A percentile compares a stretch with the other conserved stretches of the same genome.
Evolutionary conservation across 805 yeast genomes (phyloP).

Genomic region (Saturnispora zaruensis): DNA sequence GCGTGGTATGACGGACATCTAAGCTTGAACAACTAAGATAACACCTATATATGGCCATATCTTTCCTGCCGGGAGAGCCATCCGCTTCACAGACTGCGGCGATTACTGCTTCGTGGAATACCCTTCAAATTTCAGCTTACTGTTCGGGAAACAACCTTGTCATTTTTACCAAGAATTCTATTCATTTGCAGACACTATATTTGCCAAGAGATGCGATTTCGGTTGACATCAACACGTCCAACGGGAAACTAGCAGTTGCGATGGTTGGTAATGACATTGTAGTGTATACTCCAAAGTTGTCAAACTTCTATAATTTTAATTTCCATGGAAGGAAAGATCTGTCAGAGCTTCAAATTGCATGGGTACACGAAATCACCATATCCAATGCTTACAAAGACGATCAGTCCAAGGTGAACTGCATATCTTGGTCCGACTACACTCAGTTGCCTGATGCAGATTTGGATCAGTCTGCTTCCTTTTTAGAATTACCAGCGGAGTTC

Average conservation of each 20-base stretch:
- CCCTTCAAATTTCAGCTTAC: constrained; percentile 56
- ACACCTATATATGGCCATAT: constrained; percentile 42
- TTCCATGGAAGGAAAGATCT: constrained; percentile 28
- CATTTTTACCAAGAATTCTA: constrained; percentile 42
- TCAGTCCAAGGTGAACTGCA: constrained; percentile 21
- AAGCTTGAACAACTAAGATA: not conserved
- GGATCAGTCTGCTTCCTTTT: constrained; percentile 19
- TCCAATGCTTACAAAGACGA: constrained; percentile 16
- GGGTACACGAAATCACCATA: constrained; percentile 24
- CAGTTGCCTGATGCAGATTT: constrained; percentile 23
- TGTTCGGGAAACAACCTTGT: constrained; percentile 86
- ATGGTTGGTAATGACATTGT: constrained; percentile 32
- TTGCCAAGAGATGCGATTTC: constrained; percentile 57
- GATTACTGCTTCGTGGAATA: constrained; percentile 57
- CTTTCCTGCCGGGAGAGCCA: constrained; percentile 82
- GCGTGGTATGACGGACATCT: constrained; percentile 1
- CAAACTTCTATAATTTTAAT: constrained; percentile 32
- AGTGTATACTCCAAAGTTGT: constrained; percentile 50
- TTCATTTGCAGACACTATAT: constrained; percentile 68
- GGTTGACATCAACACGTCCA: constrained; percentile 51
- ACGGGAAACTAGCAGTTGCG: constrained; percentile 57
- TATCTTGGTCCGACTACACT: constrained; percentile 31
- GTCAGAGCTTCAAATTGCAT: constrained; percentile 25
- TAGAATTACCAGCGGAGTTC: constrained; percentile 28
- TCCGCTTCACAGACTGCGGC: constrained; percentile 47